Evolutionary conservation across 2,329 filamentous ascomycete species (phyloP).

Genomic region (Tympanopsis confertula): DNA sequence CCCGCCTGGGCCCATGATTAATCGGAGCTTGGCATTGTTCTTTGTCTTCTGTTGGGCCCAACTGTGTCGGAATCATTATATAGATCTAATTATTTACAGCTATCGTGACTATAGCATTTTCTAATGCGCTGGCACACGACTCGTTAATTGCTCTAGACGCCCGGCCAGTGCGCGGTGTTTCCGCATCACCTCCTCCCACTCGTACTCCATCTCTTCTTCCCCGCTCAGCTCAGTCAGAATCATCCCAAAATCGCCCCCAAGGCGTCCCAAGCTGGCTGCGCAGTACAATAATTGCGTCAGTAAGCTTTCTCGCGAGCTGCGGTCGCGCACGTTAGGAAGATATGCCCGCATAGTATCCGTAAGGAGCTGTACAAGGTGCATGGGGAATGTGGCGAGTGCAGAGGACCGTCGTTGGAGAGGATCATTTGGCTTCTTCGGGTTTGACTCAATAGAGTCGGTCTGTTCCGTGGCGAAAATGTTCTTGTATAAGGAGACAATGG

Average conservation of each 20-base stretch:
- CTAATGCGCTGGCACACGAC: too few relatives aligned
- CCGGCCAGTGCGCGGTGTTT: constrained; percentile 78
- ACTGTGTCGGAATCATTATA: too few relatives aligned
- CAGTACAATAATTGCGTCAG: constrained; percentile 89
- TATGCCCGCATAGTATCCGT: constrained; percentile 66
- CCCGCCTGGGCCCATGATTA: too few relatives aligned
- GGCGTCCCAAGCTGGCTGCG: constrained; percentile 74
- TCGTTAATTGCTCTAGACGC: constrained; percentile 41
- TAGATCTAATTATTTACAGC: too few relatives aligned
- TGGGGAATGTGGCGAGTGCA: constrained; percentile 70
- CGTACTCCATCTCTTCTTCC: constrained; percentile 32
- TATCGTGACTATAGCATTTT: too few relatives aligned
- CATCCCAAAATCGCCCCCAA: constrained; percentile 88
- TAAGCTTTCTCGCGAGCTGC: constrained; percentile 71
- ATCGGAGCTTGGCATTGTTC: too few relatives aligned
- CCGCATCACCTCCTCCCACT: constrained; percentile 84
- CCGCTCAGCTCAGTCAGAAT: constrained; percentile 56
- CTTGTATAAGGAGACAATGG: constrained; percentile 86
- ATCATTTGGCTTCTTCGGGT: constrained; percentile 14
- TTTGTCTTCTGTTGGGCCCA: too few relatives aligned
- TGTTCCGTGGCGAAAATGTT: constrained; percentile 65
- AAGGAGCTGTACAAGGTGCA: constrained; percentile 72
- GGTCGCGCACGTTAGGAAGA: constrained; percentile 71
- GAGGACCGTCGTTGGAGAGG: constrained; percentile 56
- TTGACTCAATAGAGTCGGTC: constrained; percentile 5